Evolutionary conservation across 1,139 yeast genomes (phyloP).

Genomic region (Geotrichum histeridarum): DNA sequence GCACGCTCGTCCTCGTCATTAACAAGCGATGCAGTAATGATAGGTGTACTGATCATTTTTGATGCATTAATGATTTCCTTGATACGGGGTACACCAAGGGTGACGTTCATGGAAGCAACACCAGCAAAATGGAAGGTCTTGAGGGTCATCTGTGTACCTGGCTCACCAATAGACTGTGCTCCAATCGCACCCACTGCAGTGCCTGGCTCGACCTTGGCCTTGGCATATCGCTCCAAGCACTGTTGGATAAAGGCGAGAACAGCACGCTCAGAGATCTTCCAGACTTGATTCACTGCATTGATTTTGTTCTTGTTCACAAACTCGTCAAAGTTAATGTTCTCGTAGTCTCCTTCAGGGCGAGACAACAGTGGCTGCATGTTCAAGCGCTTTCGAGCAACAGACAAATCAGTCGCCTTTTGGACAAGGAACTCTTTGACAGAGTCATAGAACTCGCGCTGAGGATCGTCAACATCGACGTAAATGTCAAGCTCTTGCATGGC

Average conservation of each 20-base stretch:
- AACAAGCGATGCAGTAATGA: conserved; percentile 88
- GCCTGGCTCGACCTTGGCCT: conserved; percentile 96
- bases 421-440: conserved; percentile 62
- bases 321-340: conserved; percentile 47
- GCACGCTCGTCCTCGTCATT: conserved; percentile 95
- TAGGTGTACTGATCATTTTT: conserved; percentile 91
- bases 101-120: conserved; percentile 98
- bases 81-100: conserved; percentile 98
- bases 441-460: conserved; percentile 75
- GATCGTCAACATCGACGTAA: conserved; percentile 74
- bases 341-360: conserved; percentile 42
- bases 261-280: conserved; percentile 60
- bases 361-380: conserved; percentile 45
- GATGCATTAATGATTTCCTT: conserved; percentile 98
- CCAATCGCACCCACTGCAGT: conserved; percentile 99
- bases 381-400: conserved; percentile 52
- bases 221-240: conserved; percentile 75
- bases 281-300: conserved; percentile 63
- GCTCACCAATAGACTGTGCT: conserved; percentile 98
- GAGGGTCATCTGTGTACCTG: conserved; percentile 98
- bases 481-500: conserved; percentile 25
- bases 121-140: conserved; percentile 99
- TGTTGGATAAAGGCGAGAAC: conserved; percentile 66
- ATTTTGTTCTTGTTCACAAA: conserved; percentile 34
- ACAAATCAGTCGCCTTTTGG: conserved; percentile 54